These are phyloP conservation scores for Pulveroboletus sp. DNA, from an alignment of 768 basidiomycete species.

Conservation along the genomic window DNA sequence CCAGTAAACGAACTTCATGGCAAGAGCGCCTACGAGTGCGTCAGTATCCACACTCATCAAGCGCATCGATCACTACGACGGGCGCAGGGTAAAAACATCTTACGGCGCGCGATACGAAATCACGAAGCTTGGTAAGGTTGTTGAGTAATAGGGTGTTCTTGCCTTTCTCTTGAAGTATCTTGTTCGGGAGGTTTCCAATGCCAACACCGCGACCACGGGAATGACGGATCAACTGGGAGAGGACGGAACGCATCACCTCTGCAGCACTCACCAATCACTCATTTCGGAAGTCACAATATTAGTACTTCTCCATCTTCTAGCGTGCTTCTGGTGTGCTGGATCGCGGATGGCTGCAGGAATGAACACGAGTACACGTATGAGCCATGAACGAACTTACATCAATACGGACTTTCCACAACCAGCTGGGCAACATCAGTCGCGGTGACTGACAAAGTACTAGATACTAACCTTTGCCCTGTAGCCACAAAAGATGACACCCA, in stretches of 20 bases:
- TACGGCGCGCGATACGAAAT: background rate
- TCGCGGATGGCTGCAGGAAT: background rate
- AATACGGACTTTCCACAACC: background rate
- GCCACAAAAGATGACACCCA: background rate
- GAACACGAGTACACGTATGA: background rate
- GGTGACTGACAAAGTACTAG: background rate
- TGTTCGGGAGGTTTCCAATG: background rate
- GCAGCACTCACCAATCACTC: background rate
- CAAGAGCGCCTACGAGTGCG: background rate
- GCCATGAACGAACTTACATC: background rate
- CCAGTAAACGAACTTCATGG: background rate
- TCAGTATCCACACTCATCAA: constrained; percentile 1
- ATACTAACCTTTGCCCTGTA: background rate
- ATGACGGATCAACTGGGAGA: constrained; percentile 3
- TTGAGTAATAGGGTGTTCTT: background rate
- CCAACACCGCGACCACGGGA: background rate
- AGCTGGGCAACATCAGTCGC: background rate
- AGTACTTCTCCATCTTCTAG: background rate
- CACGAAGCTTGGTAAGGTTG: background rate
- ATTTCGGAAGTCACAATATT: constrained; percentile 8
- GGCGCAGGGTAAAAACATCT: background rate
- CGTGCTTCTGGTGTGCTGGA: background rate
- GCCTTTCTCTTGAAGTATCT: constrained; percentile 1
- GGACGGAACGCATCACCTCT: constrained; percentile 6
- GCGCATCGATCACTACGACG: background rate